Conservation (phyloP, 2,329 filamentous ascomycete genomes). For the Magnaporthiopsis poae region DNA sequence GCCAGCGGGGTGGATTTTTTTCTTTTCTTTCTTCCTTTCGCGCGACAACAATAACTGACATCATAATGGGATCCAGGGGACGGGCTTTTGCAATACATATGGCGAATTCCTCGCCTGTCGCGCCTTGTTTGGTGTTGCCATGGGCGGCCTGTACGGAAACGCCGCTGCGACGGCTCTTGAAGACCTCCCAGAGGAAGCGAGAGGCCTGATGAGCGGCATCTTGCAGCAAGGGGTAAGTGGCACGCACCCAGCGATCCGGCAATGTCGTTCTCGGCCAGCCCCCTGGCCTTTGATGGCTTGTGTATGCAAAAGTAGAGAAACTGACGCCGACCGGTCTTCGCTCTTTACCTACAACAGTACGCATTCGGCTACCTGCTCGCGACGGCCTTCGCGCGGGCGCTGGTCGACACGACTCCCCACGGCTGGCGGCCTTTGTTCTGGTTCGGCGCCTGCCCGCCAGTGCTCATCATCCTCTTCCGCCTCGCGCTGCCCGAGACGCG, state of each 20-base stretch:
- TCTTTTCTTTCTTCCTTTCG: neutral
- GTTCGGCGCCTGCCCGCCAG: slow-evolving; percentile 74
- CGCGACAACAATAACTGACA: neutral
- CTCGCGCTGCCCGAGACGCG: slow-evolving; percentile 70
- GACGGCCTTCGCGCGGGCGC: slow-evolving; percentile 50
- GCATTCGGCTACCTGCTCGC: slow-evolving; percentile 56
- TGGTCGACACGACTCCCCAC: slow-evolving; percentile 67
- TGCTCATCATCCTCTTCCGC: slow-evolving; percentile 71
- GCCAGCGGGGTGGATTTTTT: neutral
- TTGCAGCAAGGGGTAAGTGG: slow-evolving; percentile 54
- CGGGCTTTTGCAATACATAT: slow-evolving; percentile 61
- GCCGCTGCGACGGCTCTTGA: slow-evolving; percentile 71
- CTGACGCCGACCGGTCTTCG: no score
- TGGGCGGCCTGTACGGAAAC: slow-evolving; percentile 74
- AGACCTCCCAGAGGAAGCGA: slow-evolving; percentile 56
- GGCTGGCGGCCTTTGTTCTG: slow-evolving; percentile 80
- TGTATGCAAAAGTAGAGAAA: no score
- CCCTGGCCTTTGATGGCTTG: no score
- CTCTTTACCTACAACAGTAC: slow-evolving; percentile 28
- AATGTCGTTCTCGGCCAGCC: slow-evolving; percentile 27
- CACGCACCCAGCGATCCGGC: no score
- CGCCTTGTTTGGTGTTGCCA: slow-evolving; percentile 67
- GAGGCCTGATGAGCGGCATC: slow-evolving; percentile 66
- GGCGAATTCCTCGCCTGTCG: slow-evolving; percentile 64
- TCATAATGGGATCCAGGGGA: slow-evolving; percentile 30